phyloP scores from a whole-genome alignment of 2,329 filamentous ascomycete genomes.

The Ramularia endophylla region DNA sequence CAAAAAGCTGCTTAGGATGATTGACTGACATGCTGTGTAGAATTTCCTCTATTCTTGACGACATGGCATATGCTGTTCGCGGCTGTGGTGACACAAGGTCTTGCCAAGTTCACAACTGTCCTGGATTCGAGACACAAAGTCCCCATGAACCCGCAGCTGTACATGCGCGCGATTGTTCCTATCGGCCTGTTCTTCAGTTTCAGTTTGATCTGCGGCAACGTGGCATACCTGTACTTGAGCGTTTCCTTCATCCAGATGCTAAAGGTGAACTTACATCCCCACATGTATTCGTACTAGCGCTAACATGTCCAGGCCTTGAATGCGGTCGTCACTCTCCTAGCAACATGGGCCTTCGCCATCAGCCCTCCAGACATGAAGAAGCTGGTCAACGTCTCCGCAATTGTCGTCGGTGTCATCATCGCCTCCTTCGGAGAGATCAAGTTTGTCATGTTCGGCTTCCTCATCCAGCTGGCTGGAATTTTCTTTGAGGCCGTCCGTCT shows the following conservation, averaged over 20 bases:
- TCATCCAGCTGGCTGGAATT: slow-evolving; percentile 73
- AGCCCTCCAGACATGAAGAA: slow-evolving; percentile 78
- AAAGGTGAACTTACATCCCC: slow-evolving; percentile 54
- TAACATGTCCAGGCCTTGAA: slow-evolving; percentile 69
- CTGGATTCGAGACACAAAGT: slow-evolving; percentile 94
- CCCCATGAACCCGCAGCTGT: slow-evolving; percentile 93
- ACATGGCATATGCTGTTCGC: slow-evolving; percentile 96
- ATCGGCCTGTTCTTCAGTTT: slow-evolving; percentile 95
- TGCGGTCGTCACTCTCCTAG: slow-evolving; percentile 84
- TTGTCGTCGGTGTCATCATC: slow-evolving; percentile 90
- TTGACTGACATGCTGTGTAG: slow-evolving; percentile 1
- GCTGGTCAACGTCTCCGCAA: slow-evolving; percentile 87
- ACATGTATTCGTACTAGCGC: background rate
- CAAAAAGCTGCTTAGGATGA: background rate
- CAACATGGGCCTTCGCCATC: slow-evolving; percentile 82
- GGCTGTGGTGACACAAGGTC: slow-evolving; percentile 86
- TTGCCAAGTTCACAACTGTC: slow-evolving; percentile 81
- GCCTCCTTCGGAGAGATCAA: slow-evolving; percentile 94
- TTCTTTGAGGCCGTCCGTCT: slow-evolving; percentile 76
- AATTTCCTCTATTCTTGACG: slow-evolving; percentile 66
- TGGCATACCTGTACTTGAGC: slow-evolving; percentile 91
- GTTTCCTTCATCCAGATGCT: slow-evolving; percentile 99
- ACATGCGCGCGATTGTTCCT: slow-evolving; percentile 86
- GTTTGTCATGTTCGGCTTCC: slow-evolving; percentile 74
- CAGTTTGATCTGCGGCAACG: slow-evolving; percentile 92